These are phyloP conservation scores for Saitozyma podzolica DNA, from an alignment of 768 basidiomycete species.

Conservation along the genomic window DNA sequence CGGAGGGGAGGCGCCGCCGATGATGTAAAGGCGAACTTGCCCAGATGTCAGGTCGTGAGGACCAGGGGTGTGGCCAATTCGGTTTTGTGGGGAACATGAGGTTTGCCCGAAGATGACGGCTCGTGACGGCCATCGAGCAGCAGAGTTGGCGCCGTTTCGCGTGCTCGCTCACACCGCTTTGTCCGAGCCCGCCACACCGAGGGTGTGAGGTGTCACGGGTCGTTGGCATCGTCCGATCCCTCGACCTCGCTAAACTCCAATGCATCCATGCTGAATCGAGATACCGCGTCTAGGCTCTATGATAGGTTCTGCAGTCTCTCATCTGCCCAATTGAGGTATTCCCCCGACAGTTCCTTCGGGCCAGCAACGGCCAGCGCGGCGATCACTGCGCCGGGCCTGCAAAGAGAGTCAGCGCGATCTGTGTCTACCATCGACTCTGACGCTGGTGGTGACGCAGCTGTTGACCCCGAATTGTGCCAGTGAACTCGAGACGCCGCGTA, in stretches of 20 bases:
- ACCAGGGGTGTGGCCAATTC: no score
- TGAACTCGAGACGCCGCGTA: not conserved
- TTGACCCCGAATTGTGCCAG: no score
- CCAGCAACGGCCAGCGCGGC: constrained; percentile 66
- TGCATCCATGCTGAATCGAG: not conserved
- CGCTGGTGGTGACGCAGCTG: no score
- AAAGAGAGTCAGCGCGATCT: not conserved
- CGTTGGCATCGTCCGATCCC: not conserved
- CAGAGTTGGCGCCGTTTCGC: not conserved
- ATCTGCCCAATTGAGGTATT: constrained; percentile 79
- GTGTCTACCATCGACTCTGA: no score
- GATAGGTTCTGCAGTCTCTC: constrained; percentile 52
- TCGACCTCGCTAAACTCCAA: not conserved
- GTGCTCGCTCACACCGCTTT: no score
- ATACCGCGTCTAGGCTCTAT: no score
- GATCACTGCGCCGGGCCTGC: constrained; percentile 57
- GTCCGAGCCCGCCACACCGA: not conserved
- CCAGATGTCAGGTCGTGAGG: not conserved
- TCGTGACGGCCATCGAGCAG: not conserved
- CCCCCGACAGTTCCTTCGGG: constrained; percentile 65
- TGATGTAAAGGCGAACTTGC: not conserved
- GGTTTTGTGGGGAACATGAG: no score
- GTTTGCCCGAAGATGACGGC: not conserved
- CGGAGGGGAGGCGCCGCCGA: constrained; percentile 28
- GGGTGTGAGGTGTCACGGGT: not conserved